Evolutionary conservation across 2,329 filamentous ascomycete species (phyloP), one percentile per base, ranked within the genome.

Genomic region (Aspergillus sp.): DNA sequence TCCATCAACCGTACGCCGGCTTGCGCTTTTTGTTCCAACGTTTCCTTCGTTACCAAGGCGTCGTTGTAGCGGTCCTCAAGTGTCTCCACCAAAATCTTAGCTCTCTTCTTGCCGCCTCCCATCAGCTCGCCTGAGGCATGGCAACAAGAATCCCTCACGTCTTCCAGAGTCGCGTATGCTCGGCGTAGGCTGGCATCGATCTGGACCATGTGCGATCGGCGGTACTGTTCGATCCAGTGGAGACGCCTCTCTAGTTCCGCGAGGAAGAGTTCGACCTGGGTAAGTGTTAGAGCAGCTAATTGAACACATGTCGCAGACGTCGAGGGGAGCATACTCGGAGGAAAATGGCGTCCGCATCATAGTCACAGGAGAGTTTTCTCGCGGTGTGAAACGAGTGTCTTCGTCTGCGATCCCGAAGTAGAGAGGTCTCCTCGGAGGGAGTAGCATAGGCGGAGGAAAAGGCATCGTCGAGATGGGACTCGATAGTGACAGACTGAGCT

Each of bases 41-140:
- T 93, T 73, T 92, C 93, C 66, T 93, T 92, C 2, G 91, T 91
- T 17, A 86, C 89, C 66, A 99, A 79, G 1, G 91, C 93, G 69
- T 95, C 91, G 65, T 96, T 89, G 77, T 97, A 99, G 66, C 91
- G 86, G 30, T 85, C 85, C 76, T 99, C 95, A 15, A 99, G 82
- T 0, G 93, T 97, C 70, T 98, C 94, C 38, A 99, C 92, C 81
- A 98, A 89, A 61, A 98, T 87, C 66, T 92, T 91, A 62, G 96
- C 88, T 63, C 93, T 87, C 66, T 92, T 87, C 56, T 91, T 89
- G 23, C 95, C 93, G 43, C 91, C 91, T 60, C 93, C 95, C 68
- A 98, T 87, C 51, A 97, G 86, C 73, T 95, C 94, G 64, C 92
- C 94, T 0, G 93, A 96, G 22, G 94, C 93, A 66, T 93, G 88